These are phyloP conservation scores for Xerocomus brunneocitrinus DNA, from an alignment of 768 basidiomycete genomes.

Conservation along the genomic window DNA sequence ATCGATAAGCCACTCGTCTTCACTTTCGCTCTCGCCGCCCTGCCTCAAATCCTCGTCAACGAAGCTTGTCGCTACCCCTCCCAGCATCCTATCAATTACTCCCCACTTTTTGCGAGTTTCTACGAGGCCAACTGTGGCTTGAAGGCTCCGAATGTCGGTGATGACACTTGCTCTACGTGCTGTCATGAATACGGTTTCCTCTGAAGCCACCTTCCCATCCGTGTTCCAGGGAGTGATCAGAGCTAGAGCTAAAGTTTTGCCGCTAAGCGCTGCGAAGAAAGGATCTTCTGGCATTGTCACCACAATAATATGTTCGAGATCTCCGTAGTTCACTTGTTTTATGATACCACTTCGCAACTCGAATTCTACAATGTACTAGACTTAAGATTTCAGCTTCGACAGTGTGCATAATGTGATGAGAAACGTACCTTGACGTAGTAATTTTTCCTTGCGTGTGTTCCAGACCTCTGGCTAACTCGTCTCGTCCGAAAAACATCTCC, in stretches of 20 bases:
- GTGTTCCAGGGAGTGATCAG: conserved; percentile 13
- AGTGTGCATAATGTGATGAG: too few species aligned
- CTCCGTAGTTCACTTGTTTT: neutral
- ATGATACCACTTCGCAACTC: too few species aligned
- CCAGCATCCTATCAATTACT: conserved; percentile 9
- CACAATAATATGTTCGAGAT: conserved; percentile 14
- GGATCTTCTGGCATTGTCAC: conserved; percentile 1
- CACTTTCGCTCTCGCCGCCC: too few species aligned
- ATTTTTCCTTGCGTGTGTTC: neutral
- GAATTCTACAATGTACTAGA: too few species aligned
- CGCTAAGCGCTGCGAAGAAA: conserved; percentile 1
- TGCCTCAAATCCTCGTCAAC: too few species aligned
- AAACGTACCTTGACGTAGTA: neutral
- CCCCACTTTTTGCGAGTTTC: conserved; percentile 11
- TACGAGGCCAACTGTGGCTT: conserved; percentile 15
- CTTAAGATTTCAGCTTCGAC: too few species aligned
- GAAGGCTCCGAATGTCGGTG: conserved; percentile 11
- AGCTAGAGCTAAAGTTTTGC: conserved; percentile 9
- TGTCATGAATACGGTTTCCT: conserved; percentile 1
- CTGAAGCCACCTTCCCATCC: neutral
- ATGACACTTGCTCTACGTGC: conserved; percentile 1
- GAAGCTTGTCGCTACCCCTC: too few species aligned
- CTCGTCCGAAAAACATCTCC: neutral
- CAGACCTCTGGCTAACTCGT: neutral
- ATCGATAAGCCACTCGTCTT: too few species aligned